Evolutionary conservation across 106 monocot genomes (phyloP).

Genomic region (Apostasia shenzhenica): DNA sequence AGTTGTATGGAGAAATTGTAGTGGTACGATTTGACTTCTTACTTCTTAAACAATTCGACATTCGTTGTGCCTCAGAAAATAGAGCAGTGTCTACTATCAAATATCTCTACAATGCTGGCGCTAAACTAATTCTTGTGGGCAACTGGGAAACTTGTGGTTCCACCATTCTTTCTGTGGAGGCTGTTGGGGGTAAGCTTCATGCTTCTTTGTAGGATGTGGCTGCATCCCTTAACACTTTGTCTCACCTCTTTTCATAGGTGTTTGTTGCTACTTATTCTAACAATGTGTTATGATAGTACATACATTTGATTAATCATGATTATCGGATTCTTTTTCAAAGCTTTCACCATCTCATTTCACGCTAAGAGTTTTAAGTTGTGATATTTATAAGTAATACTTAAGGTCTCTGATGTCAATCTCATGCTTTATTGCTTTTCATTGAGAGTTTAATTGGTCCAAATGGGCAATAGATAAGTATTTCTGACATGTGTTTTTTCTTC

Average conservation of each 20-base stretch:
- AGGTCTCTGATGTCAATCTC: not conserved
- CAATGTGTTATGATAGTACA: not conserved
- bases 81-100: conserved; percentile 64
- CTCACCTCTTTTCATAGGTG: not conserved
- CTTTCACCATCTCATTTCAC: not conserved
- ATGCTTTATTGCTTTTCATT: not conserved
- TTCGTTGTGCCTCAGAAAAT: conserved; percentile 10
- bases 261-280: not conserved
- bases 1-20: conserved; percentile 60
- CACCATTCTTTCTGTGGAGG: conserved; percentile 22
- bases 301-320: not conserved
- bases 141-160: conserved; percentile 41
- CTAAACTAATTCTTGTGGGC: conserved; percentile 59
- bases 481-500: not conserved
- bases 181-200: conserved; percentile 56
- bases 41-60: conserved; percentile 18
- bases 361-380: not conserved
- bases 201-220: not conserved
- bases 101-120: conserved; percentile 62
- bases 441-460: not conserved
- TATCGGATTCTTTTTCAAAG: not conserved
- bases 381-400: not conserved
- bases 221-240: not conserved
- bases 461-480: not conserved
- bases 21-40: conserved; percentile 61